Percentiles rank a stretch among this genome's conserved stretches.
Evolutionary conservation across 495 filamentous ascomycete species (phyloP).

Genomic region (Penicillium lagena): DNA sequence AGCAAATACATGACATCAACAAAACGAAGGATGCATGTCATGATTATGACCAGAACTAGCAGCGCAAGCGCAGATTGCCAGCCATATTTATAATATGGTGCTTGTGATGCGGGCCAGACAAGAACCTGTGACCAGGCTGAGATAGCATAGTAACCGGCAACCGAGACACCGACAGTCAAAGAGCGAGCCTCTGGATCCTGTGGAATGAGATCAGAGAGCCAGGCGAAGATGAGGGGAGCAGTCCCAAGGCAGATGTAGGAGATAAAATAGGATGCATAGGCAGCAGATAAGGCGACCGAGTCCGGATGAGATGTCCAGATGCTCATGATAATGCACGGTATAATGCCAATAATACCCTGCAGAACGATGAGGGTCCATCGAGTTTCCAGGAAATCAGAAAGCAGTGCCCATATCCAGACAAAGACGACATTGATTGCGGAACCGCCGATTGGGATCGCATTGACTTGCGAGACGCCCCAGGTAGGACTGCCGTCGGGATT

Average conservation of each 20-base stretch:
- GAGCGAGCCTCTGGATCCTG: slow-evolving; percentile 25
- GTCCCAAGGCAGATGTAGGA: slow-evolving; percentile 20
- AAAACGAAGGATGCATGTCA: slow-evolving; percentile 18
- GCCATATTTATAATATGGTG: slow-evolving; percentile 23
- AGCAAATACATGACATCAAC: slow-evolving; percentile 23
- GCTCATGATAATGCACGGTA: slow-evolving; percentile 28
- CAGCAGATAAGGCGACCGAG: slow-evolving; percentile 14
- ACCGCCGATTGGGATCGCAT: slow-evolving; percentile 26
- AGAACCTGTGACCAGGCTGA: slow-evolving; percentile 29
- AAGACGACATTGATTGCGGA: slow-evolving; percentile 29
- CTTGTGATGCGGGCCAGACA: slow-evolving; percentile 24
- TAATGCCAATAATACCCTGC: slow-evolving; percentile 20
- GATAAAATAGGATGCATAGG: slow-evolving; percentile 25
- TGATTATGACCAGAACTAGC: slow-evolving; percentile 22
- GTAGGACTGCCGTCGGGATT: slow-evolving; percentile 17
- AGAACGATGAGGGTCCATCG: slow-evolving; percentile 21
- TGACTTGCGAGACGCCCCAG: slow-evolving; percentile 21
- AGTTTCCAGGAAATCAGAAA: slow-evolving; percentile 21
- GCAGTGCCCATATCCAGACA: slow-evolving; percentile 26
- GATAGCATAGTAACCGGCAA: slow-evolving; percentile 25
- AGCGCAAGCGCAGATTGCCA: slow-evolving; percentile 23
- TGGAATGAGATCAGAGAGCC: slow-evolving; percentile 25
- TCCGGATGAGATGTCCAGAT: slow-evolving; percentile 19
- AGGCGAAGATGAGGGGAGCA: slow-evolving; percentile 27
- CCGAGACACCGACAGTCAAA: slow-evolving; percentile 21